These are phyloP conservation scores for Cerioporus squamosus DNA, from an alignment of 1,284 basidiomycete species.

Conservation along the genomic window DNA sequence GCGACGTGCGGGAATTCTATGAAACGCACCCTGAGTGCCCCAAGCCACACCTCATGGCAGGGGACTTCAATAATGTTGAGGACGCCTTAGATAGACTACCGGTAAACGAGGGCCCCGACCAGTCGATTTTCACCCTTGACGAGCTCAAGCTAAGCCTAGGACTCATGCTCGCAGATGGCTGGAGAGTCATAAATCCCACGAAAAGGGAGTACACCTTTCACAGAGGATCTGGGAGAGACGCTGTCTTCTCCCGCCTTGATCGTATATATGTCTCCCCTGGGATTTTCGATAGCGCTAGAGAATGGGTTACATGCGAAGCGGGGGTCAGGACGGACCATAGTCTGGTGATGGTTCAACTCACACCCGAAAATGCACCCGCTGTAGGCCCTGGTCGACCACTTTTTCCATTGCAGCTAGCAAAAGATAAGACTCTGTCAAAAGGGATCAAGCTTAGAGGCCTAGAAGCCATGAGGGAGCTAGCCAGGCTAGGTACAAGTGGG, in stretches of 20 bases:
- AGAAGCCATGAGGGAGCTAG: background rate
- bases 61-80: conserved; percentile 49
- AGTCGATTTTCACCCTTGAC: background rate
- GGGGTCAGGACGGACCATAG: conserved; percentile 6
- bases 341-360: conserved; percentile 31
- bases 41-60: conserved; percentile 38
- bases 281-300: conserved; percentile 1
- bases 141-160: conserved; percentile 6
- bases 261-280: conserved; percentile 33
- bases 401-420: conserved; percentile 27
- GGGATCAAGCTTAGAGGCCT: background rate
- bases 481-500: rapidly evolving
- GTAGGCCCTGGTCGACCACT: conserved; percentile 38
- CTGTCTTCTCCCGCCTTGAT: conserved; percentile 38
- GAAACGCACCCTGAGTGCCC: conserved; percentile 8
- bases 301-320: conserved; percentile 31
- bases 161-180: conserved; percentile 37
- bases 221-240: background rate
- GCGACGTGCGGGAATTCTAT: conserved; percentile 17
- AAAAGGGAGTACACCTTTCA: conserved; percentile 33
- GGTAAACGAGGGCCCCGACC: conserved; percentile 15
- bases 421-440: conserved; percentile 24
- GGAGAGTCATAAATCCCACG: conserved; percentile 36
- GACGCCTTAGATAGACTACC: background rate
- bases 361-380: conserved; percentile 25